Evolutionary conservation across 371 early-diverging fungal genomes (phyloP), one percentile per base, ranked within the genome.

Genomic region (Polyrhizophydium stewartii): DNA sequence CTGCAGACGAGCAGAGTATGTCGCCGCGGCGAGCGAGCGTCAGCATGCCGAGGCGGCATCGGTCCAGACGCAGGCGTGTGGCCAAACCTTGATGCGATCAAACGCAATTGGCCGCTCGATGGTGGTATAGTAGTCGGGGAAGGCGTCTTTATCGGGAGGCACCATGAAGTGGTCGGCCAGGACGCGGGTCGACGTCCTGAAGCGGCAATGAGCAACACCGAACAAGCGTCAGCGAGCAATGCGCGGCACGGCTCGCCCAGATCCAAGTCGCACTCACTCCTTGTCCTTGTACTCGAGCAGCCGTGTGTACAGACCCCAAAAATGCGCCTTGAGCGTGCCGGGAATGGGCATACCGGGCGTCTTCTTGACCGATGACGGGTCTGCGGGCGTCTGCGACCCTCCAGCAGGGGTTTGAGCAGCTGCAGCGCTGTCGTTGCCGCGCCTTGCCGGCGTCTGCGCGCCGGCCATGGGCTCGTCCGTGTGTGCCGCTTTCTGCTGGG

Each of bases 91-190:
- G 33, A 79, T 76, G 50, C 55, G 53, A 41, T 72, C 66, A 30
- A 83, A 25, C 13, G 80, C 72, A 22, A 84, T 87, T 0, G 87
- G 87, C 19, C 76, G 66, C 52, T 76, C 61, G 57, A 87, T 87
- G 35, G 83, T 40, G 21, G 61, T 43, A 66, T 84, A 83, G 65
- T 85, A 85, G 60, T 81, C 79, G 1, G 85, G 84, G 55, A 76
- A 83, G 19, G 62, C 56, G 19, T 53, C 49, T 56, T 61, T 62
- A 9, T 60, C 52, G 1, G 80, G 80, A 19, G 80, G 59, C 17
- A 56, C 52, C 28, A 69, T 37, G 58, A 75, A 79, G 17, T 45
- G 60, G 12, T 72, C 68, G 49, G 69, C 46, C 16, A 69, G 62
- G 10, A 35, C 10, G 9, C 64, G 56, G 19, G 53, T 32, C 21